Conservation (phyloP, 352 stramenopile species). For the Blastocystis hominis region DNA sequence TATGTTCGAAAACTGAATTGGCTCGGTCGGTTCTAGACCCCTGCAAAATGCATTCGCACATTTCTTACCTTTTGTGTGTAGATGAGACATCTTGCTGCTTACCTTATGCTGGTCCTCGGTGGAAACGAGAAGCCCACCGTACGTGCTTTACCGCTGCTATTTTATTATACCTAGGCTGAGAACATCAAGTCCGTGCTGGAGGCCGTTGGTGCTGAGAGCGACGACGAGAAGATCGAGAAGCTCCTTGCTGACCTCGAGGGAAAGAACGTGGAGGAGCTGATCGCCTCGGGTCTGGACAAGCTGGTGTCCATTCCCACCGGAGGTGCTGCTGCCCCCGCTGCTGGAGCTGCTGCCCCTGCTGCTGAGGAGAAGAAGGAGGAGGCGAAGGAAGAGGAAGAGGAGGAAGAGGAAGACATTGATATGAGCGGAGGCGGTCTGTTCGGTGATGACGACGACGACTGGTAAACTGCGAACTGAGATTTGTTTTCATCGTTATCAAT, state of each 20-base stretch:
- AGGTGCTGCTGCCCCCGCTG: constrained; percentile 61
- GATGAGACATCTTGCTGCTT: not conserved
- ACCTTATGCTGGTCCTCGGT: not conserved
- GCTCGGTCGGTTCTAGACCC: not conserved
- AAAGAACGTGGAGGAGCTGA: constrained; percentile 70
- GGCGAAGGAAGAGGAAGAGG: no score
- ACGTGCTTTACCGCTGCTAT: no score
- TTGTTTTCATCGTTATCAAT: no score
- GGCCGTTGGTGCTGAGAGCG: constrained; percentile 77
- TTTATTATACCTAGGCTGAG: no score
- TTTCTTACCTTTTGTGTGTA: not conserved
- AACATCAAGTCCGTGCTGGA: constrained; percentile 81
- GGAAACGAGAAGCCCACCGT: not conserved
- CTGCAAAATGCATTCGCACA: not conserved
- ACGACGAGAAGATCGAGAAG: no score
- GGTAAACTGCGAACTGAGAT: not conserved
- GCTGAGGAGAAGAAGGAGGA: no score
- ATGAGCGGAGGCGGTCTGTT: no score
- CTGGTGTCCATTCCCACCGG: constrained; percentile 71
- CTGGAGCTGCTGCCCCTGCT: no score
- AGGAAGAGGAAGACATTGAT: no score
- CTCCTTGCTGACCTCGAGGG: no score
- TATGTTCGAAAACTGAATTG: not conserved
- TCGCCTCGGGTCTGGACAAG: constrained; percentile 68
- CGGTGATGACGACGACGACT: constrained; percentile 58